Evolutionary conservation across 352 stramenopile genomes (phyloP), one percentile per base, ranked within the genome.

Genomic region (Pythium dissimile): DNA sequence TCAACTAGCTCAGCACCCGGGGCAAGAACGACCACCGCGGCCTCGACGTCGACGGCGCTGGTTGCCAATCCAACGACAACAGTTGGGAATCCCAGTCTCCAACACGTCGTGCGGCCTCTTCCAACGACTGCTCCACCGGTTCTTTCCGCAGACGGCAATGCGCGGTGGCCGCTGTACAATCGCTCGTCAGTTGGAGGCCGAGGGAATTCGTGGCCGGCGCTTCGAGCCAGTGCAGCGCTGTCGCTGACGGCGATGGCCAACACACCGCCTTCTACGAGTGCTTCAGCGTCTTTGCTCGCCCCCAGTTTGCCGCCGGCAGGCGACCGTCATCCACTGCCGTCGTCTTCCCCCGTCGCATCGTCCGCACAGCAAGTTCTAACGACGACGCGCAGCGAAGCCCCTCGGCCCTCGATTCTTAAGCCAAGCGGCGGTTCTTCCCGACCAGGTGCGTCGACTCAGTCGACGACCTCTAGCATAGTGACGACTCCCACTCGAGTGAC

Each of bases 61-160:
- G 10, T 24, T 20, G 9, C 23, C 20, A 7, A 13, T 20, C 9
- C 21, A 8, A 26, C 16, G 20, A 45, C 38, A 10, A 23, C 5
- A 1, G 13, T 5, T 5, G 15, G 26, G 3, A 50, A 37, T 31
- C 43, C 45, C 1, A 41, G 45, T 27, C 27, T 54, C 4, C 47
- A 54, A 15, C 27, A 42, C 31, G 47, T 54, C 6, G 47, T 32
- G 28, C 47, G 47, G n/a, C 44, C 47, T 18, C 47, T 15, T 13
- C 21, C 47, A 13, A n/a, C 28, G 10, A 12, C 10, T n/a, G n/a
- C n/a, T n/a, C n/a, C n/a, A n/a, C n/a, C n/a, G n/a, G n/a, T n/a
- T n/a, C n/a, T n/a, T n/a, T n/a, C n/a, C n/a, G n/a, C n/a, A n/a
- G 32, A 32, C 10, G 20, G n/a, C 16, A 42, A 12, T 32, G 18